A percentile compares a stretch with the other conserved stretches of the same genome.
These are phyloP conservation scores for Quillaja saponaria DNA, from an alignment of 306 rosid genomes.

Conservation along the genomic window DNA sequence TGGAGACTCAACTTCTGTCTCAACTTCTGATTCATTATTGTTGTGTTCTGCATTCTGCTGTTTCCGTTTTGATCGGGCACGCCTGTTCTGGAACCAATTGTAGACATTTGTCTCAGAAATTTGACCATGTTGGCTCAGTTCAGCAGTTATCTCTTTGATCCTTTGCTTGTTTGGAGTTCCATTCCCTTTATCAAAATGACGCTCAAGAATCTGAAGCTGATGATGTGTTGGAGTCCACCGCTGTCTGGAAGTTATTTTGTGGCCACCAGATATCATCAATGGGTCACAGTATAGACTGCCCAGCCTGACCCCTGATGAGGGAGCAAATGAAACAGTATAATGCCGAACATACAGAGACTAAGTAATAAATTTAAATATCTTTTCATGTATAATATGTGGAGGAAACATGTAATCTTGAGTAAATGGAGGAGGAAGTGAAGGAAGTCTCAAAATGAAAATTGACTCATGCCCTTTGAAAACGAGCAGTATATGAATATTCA, in stretches of 20 bases:
- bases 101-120: constrained; percentile 92
- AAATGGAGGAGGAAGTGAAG: too few relatives aligned
- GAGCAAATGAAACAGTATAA: constrained; percentile 15
- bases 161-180: constrained; percentile 97
- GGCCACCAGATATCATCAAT: constrained; percentile 70
- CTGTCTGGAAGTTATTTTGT: constrained; percentile 89
- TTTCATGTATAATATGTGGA: not conserved
- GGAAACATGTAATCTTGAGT: not conserved
- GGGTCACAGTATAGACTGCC: constrained; percentile 85
- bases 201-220: constrained; percentile 93
- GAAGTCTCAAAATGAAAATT: not conserved
- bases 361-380: not conserved
- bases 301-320: constrained; percentile 72
- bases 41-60: constrained; percentile 57
- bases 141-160: constrained; percentile 86
- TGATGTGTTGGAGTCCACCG: constrained; percentile 94
- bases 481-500: not conserved
- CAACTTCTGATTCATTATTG: constrained; percentile 78
- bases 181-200: constrained; percentile 78
- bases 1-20: constrained; percentile 79
- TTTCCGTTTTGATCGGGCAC: constrained; percentile 89
- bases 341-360: constrained; percentile 7
- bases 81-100: constrained; percentile 97
- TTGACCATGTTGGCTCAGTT: constrained; percentile 89
- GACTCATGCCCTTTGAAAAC: not conserved